Percentiles rank a stretch among this genome's conserved stretches.
Conservation (phyloP, 768 basidiomycete genomes). For the Boletus reticuloceps region DNA sequence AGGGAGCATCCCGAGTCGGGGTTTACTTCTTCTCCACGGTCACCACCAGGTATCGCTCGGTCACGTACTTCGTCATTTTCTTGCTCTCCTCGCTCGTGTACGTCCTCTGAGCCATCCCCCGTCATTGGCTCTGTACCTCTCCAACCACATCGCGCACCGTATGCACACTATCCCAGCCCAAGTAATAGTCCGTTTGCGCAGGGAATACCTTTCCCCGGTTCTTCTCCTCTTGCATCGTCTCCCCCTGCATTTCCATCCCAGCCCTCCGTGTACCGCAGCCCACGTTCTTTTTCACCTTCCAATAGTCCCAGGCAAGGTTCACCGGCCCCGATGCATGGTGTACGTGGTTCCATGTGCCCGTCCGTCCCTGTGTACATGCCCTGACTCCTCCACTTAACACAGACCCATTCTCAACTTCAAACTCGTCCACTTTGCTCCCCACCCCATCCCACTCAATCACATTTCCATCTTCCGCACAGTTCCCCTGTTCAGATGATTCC, state of each 20-base stretch:
- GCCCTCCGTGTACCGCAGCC: neutral
- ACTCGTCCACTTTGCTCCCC: neutral
- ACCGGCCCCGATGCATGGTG: constrained; percentile 7
- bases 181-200: constrained; percentile 6
- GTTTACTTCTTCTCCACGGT: constrained; percentile 11
- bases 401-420: constrained; percentile 8
- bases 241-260: constrained; percentile 6
- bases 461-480: neutral
- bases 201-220: constrained; percentile 11
- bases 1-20: constrained; percentile 13
- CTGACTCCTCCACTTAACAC: neutral
- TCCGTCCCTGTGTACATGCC: neutral
- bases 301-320: constrained; percentile 7
- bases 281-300: constrained; percentile 6
- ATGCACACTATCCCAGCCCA: constrained; percentile 11
- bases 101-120: constrained; percentile 14
- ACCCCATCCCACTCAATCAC: constrained; percentile 4
- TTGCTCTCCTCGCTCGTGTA: constrained; percentile 4
- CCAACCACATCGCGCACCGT: neutral
- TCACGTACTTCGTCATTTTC: constrained; percentile 2
- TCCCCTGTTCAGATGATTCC: constrained; percentile 1
- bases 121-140: neutral
- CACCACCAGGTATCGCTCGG: no score
- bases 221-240: constrained; percentile 10
- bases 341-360: constrained; percentile 3